phyloP scores from a whole-genome alignment of 2,329 filamentous ascomycete species.

The Venturia carpophila region DNA sequence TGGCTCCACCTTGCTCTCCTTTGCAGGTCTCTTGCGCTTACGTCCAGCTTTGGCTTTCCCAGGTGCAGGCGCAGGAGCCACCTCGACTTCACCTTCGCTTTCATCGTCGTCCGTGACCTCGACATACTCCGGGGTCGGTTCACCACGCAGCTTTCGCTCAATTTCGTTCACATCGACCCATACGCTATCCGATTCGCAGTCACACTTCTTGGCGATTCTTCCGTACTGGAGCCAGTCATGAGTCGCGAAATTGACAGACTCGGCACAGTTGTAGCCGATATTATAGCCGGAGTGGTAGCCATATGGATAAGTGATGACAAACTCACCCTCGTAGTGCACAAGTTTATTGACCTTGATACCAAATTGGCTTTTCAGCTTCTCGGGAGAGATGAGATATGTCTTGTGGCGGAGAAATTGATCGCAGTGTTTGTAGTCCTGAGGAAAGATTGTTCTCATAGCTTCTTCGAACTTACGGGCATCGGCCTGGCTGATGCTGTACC shows the following conservation, averaged over 20 bases:
- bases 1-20: constrained; percentile 35
- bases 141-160: constrained; percentile 84
- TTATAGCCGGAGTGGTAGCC: constrained; percentile 98
- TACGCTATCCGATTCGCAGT: constrained; percentile 94
- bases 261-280: constrained; percentile 94
- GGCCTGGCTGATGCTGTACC: constrained; percentile 97
- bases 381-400: constrained; percentile 90
- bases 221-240: constrained; percentile 94
- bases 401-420: constrained; percentile 96
- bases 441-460: constrained; percentile 94
- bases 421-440: constrained; percentile 88
- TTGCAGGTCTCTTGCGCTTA: constrained; percentile 61
- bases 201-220: constrained; percentile 90
- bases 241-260: constrained; percentile 96
- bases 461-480: constrained; percentile 88
- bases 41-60: constrained; percentile 53
- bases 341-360: constrained; percentile 95
- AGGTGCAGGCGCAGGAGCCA: constrained; percentile 70
- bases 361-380: constrained; percentile 76
- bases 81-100: constrained; percentile 45
- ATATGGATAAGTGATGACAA: constrained; percentile 97
- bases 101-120: constrained; percentile 65
- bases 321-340: constrained; percentile 92
- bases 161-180: constrained; percentile 98
- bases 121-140: constrained; percentile 70